Evolutionary conservation across 257 asterid genomes (phyloP).

Genomic region (Asclepias syriaca): DNA sequence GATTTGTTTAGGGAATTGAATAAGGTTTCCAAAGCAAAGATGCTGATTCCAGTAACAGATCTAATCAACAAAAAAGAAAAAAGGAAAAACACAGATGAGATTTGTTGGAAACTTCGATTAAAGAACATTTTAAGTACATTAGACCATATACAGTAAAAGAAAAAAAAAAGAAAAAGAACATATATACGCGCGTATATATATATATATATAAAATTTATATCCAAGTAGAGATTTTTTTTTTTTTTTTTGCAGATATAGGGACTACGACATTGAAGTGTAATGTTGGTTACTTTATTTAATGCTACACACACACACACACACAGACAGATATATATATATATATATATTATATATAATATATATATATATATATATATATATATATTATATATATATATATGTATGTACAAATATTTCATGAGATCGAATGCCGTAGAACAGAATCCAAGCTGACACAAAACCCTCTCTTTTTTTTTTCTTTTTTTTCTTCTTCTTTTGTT

Average conservation of each 20-base stretch:
- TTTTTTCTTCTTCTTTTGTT: constrained; percentile 9
- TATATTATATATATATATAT: too few relatives aligned
- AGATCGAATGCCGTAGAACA: constrained; percentile 42
- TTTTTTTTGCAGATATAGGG: background rate
- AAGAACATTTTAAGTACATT: constrained; percentile 12
- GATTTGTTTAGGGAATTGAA: background rate
- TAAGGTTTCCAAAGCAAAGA: background rate
- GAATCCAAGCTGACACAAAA: constrained; percentile 62
- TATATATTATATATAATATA: too few relatives aligned
- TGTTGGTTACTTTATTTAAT: constrained; percentile 6
- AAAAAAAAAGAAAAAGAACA: background rate
- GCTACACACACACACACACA: too few relatives aligned
- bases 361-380: too few relatives aligned
- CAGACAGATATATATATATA: too few relatives aligned
- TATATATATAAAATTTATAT: background rate
- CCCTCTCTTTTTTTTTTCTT: constrained; percentile 11
- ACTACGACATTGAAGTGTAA: constrained; percentile 4
- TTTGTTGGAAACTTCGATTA: constrained; percentile 30
- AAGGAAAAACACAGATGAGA: background rate
- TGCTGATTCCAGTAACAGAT: background rate
- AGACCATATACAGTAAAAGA: background rate
- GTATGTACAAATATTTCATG: background rate
- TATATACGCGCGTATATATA: background rate
- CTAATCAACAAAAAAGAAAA: constrained; percentile 1
- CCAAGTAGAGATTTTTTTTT: too few relatives aligned